A percentile compares a stretch with the other conserved stretches of the same genome.
These are phyloP conservation scores for Isoetes taiwanensis DNA, from an alignment of 75 land plant species.

Conservation along the genomic window DNA sequence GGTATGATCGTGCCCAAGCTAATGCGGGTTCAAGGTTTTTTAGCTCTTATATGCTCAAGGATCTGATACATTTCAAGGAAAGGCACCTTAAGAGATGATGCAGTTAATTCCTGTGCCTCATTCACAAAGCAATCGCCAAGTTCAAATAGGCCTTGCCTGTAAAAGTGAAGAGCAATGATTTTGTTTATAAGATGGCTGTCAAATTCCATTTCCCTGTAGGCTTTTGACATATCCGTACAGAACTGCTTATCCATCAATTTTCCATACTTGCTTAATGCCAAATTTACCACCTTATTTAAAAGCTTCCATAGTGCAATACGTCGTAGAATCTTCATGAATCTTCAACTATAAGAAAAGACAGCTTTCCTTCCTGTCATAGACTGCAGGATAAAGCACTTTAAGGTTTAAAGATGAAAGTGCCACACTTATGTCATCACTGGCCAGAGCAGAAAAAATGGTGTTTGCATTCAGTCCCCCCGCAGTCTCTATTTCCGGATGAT, in stretches of 20 bases:
- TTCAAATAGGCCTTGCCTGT: slow-evolving; percentile 70
- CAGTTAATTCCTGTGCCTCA: slow-evolving; percentile 52
- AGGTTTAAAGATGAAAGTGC: no score
- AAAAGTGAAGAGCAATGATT: slow-evolving; percentile 68
- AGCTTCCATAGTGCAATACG: no score
- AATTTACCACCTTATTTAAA: slow-evolving; percentile 73
- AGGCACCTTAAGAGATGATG: slow-evolving; percentile 32
- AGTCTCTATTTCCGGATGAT: no score
- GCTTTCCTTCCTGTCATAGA: no score
- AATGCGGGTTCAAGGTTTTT: slow-evolving; percentile 70
- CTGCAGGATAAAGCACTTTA: no score
- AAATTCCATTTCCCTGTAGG: slow-evolving; percentile 69
- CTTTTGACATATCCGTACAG: slow-evolving; percentile 58
- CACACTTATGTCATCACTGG: no score
- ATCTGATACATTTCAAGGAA: slow-evolving; percentile 69
- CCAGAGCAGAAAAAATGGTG: no score
- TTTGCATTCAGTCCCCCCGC: no score
- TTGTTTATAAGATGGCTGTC: slow-evolving; percentile 51
- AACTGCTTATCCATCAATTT: slow-evolving; percentile 64
- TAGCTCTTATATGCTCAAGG: slow-evolving; percentile 38
- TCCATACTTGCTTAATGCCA: slow-evolving; percentile 53
- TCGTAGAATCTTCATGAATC: no score
- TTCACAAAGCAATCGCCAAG: slow-evolving; percentile 61
- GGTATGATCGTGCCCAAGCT: slow-evolving; percentile 46
- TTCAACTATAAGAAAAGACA: no score